A percentile compares a stretch with the other conserved stretches of the same genome.
Conservation (phyloP, 2,329 filamentous ascomycete species). For the Colletotrichum eleusines region DNA sequence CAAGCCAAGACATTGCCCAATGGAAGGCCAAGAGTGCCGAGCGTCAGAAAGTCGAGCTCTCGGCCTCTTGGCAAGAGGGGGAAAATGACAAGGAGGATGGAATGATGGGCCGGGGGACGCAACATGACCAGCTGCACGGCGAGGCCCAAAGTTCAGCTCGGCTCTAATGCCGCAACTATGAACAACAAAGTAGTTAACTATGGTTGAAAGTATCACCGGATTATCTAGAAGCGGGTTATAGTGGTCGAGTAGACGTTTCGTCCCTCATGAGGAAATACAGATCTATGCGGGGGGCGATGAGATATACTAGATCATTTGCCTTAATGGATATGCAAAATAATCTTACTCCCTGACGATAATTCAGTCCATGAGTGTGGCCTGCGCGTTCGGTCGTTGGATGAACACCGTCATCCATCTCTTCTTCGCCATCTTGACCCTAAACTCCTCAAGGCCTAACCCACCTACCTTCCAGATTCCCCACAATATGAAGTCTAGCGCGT, state of each 20-base stretch:
- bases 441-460: background rate
- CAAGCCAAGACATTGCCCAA: slow-evolving; percentile 21
- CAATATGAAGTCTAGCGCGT: background rate
- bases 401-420: background rate
- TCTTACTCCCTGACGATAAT: background rate
- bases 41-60: slow-evolving; percentile 33
- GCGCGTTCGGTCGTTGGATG: background rate
- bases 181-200: background rate
- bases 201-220: background rate
- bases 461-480: too few species aligned
- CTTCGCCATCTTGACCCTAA: slow-evolving; percentile 6
- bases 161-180: background rate
- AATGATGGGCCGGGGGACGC: background rate
- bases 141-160: background rate
- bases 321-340: background rate
- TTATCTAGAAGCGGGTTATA: background rate
- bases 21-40: slow-evolving; percentile 37
- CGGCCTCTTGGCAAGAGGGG: slow-evolving; percentile 40
- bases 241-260: too few species aligned
- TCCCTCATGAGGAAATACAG: background rate
- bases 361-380: background rate
- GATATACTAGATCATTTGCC: background rate
- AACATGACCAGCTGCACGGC: background rate
- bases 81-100: background rate
- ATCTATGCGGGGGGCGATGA: background rate